A percentile compares a stretch with the other conserved stretches of the same genome.
phyloP scores from a whole-genome alignment of 2,329 filamentous ascomycete genomes.

The Cladosporium sp. region DNA sequence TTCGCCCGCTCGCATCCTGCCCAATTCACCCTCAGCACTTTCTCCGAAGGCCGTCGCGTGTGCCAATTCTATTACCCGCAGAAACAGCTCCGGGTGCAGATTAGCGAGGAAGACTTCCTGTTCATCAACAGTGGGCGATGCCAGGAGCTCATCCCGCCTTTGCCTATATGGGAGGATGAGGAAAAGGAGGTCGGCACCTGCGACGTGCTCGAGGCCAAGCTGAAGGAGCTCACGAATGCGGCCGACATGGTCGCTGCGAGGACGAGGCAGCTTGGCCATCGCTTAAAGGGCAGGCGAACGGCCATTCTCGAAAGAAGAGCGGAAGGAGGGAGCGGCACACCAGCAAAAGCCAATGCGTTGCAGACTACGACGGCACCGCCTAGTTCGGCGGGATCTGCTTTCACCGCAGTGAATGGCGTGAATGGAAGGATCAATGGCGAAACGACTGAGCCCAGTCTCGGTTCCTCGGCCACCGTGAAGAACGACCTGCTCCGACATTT shows the following conservation, averaged over 20 bases:
- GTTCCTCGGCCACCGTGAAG: conserved; percentile 49
- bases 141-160: conserved; percentile 72
- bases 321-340: conserved; percentile 30
- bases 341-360: conserved; percentile 26
- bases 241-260: conserved; percentile 66
- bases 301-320: conserved; percentile 63
- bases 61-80: conserved; percentile 68
- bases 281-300: conserved; percentile 65
- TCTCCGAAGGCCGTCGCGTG: conserved; percentile 61
- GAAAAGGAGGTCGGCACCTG: conserved; percentile 76
- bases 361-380: conserved; percentile 28
- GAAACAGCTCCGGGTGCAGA: conserved; percentile 75
- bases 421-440: conserved; percentile 36
- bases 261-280: conserved; percentile 74
- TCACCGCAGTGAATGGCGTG: conserved; percentile 52
- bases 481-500: conserved; percentile 59
- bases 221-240: conserved; percentile 69
- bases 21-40: conserved; percentile 67
- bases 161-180: conserved; percentile 80
- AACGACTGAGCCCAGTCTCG: conserved; percentile 16
- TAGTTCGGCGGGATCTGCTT: conserved; percentile 34
- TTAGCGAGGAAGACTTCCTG: conserved; percentile 80
- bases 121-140: conserved; percentile 76
- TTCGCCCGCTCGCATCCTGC: conserved; percentile 74
- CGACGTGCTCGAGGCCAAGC: conserved; percentile 73